A percentile compares a stretch with the other conserved stretches of the same genome.
Conservation (phyloP, 2,329 filamentous ascomycete genomes). For the Diaporthe velutina region DNA sequence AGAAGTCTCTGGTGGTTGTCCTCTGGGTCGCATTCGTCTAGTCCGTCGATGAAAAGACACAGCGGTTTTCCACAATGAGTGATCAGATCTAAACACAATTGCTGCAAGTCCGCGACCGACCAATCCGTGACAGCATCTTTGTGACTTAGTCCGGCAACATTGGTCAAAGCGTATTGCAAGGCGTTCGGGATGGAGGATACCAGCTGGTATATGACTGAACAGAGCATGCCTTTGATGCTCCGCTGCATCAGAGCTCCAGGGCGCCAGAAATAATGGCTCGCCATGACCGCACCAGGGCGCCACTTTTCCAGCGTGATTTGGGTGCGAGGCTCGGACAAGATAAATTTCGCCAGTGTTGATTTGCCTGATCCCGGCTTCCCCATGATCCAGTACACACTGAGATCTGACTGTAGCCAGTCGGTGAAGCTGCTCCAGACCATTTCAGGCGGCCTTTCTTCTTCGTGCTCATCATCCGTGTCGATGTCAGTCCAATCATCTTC, state of each 20-base stretch:
- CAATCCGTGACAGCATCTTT: slow-evolving; percentile 40
- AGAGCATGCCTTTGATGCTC: slow-evolving; percentile 45
- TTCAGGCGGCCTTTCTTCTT: not conserved
- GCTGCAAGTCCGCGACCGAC: slow-evolving; percentile 19
- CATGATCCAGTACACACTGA: slow-evolving; percentile 46
- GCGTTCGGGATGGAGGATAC: not conserved
- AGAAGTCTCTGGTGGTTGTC: not conserved
- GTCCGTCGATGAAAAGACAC: slow-evolving; percentile 41
- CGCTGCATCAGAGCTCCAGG: slow-evolving; percentile 45
- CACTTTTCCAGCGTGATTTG: slow-evolving; percentile 40
- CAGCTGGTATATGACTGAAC: slow-evolving; percentile 44
- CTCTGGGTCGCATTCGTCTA: slow-evolving; percentile 15
- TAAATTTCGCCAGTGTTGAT: slow-evolving; percentile 48
- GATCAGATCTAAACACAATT: not conserved
- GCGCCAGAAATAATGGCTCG: slow-evolving; percentile 49
- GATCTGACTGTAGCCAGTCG: not conserved
- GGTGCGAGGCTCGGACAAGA: slow-evolving; percentile 41
- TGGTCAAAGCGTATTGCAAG: not conserved
- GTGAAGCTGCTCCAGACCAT: not conserved
- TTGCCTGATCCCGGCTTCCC: slow-evolving; percentile 51
- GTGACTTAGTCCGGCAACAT: rapidly evolving
- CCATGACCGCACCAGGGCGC: slow-evolving; percentile 33
- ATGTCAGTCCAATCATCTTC: not conserved
- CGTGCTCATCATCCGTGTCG: not conserved
- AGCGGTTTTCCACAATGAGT: not conserved